Base-by-base conservation (phyloP, 164 flowering plant species). In the Liriodendron chinense region DNA sequence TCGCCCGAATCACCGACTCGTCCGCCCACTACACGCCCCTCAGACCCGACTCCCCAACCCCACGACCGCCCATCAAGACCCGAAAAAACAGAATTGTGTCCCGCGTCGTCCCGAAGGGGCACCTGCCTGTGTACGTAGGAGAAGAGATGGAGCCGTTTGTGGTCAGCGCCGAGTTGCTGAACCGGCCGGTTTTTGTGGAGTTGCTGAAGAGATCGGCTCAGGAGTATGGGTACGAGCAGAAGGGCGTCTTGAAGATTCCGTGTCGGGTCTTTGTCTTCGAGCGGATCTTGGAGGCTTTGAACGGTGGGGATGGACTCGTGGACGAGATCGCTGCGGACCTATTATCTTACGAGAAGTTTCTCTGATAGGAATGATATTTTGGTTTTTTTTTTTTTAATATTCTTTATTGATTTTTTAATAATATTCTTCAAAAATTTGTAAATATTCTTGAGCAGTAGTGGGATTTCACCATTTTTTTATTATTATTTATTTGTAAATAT, bases 201-300 rank as follows among this genome's bases (percentile, higher is more conserved):
- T 85, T 94, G 7, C 85, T 94, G n/a, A 83, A 88, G 67, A 84
- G 75, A 74, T 94, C 98, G 63, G 98, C 98, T 0, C 94, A 91
- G 76, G 97, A 93, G 86, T 94, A 94, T 82, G 98, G 98, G 2
- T 94, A 93, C 86, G 97, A 91, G 71, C 98, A 94, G 82, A 80
- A 87, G 57, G 98, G 98, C 13, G 98, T 86, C 22, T 86, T 94
- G 18, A 85, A 89, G 47, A 93, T 93, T 72, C 97, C 98, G 4
- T 94, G 98, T 59, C 86, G 84, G 73, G 98, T 91, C 22, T 50
- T 84, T 49, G 82, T 89, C 24, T 94, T 94, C 78, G 90, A 91
- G 82, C 84, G 92, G 22, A 7, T 66, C 16, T 26, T 66, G n/a
- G 69, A 66, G 48, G 18, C 25, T 13, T 26, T 66, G 21, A 66